Evolutionary conservation across 495 filamentous ascomycete species (phyloP).

Genomic region (Staphylotrichum longicolle): DNA sequence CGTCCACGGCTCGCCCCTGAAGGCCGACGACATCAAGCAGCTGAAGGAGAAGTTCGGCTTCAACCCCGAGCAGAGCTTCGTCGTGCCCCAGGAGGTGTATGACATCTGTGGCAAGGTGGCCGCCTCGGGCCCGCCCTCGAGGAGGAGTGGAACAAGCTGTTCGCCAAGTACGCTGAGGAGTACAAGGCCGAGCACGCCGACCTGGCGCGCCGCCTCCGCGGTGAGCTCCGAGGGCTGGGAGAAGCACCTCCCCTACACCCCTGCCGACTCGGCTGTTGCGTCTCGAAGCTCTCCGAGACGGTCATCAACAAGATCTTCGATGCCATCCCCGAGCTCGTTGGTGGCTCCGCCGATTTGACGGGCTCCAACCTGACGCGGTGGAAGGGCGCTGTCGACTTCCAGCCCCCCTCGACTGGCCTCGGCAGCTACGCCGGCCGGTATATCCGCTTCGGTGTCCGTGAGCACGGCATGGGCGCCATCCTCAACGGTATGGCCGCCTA

Average conservation of each 20-base stretch:
- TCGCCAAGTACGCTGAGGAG: conserved; percentile 77
- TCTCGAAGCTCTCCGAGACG: conserved; percentile 94
- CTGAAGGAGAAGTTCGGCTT: conserved; percentile 95
- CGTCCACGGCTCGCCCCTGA: conserved; percentile 94
- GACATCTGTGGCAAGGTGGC: conserved; percentile 82
- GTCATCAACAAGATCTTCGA: conserved; percentile 86
- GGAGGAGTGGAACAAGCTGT: conserved; percentile 91
- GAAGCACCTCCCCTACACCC: conserved; percentile 91
- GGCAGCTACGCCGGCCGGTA: conserved; percentile 91
- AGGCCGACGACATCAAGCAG: conserved; percentile 85
- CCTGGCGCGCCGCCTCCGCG: conserved; percentile 74
- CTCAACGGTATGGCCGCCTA: conserved; percentile 98
- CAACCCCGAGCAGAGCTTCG: conserved; percentile 90
- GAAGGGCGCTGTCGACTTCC: conserved; percentile 97
- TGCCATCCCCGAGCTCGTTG: conserved; percentile 83
- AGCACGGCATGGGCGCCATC: conserved; percentile 96
- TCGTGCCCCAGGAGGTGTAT: conserved; percentile 91
- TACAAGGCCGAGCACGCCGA: conserved; percentile 76
- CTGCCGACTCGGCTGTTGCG: conserved; percentile 78
- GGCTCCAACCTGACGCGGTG: conserved; percentile 97
- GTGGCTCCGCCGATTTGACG: conserved; percentile 96
- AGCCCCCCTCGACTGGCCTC: conserved; percentile 79
- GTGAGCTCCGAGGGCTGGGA: conserved; percentile 93
- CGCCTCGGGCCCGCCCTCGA: conserved; percentile 80
- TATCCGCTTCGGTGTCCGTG: conserved; percentile 94